phyloP scores from a whole-genome alignment of 495 filamentous ascomycete species.

The Trichoderma virens region DNA sequence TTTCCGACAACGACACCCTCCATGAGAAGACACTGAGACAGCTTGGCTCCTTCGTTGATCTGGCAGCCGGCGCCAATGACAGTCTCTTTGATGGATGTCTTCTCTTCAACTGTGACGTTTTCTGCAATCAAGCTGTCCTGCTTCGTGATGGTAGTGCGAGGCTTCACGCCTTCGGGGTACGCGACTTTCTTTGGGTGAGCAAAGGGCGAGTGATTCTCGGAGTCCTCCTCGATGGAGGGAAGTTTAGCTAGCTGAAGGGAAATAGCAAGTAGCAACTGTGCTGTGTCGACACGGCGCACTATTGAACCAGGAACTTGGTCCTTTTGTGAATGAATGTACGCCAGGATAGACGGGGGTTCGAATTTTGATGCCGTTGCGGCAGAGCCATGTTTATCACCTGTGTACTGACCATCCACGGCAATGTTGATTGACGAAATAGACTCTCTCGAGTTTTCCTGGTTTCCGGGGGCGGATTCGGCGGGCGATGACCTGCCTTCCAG shows the following conservation, averaged over 20 bases:
- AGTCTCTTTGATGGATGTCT: slow-evolving; percentile 76
- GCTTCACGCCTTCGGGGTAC: slow-evolving; percentile 66
- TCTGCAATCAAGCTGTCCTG: slow-evolving; percentile 71
- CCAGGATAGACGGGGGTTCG: slow-evolving; percentile 61
- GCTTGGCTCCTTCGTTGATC: slow-evolving; percentile 69
- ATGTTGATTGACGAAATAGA: not conserved
- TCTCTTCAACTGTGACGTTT: slow-evolving; percentile 78
- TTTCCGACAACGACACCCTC: slow-evolving; percentile 77
- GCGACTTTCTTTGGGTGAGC: slow-evolving; percentile 73
- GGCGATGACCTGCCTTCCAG: slow-evolving; percentile 22
- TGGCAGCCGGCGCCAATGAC: slow-evolving; percentile 81
- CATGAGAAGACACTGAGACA: slow-evolving; percentile 82
- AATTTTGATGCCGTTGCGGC: slow-evolving; percentile 17
- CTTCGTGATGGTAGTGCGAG: slow-evolving; percentile 66
- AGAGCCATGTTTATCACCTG: not conserved
- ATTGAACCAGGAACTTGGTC: slow-evolving; percentile 39
- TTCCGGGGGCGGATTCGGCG: slow-evolving; percentile 11
- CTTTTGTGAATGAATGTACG: slow-evolving; percentile 57
- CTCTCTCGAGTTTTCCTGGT: not conserved
- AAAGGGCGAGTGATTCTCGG: slow-evolving; percentile 53
- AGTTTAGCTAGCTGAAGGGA: slow-evolving; percentile 81
- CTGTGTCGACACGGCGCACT: slow-evolving; percentile 80
- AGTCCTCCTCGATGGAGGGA: slow-evolving; percentile 58
- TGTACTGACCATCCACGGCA: not conserved
- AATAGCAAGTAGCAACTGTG: slow-evolving; percentile 66